Percentiles rank a stretch among this genome's conserved stretches.
Conservation (phyloP, 1,284 basidiomycete species). For the Mycosarcoma maydis region DNA sequence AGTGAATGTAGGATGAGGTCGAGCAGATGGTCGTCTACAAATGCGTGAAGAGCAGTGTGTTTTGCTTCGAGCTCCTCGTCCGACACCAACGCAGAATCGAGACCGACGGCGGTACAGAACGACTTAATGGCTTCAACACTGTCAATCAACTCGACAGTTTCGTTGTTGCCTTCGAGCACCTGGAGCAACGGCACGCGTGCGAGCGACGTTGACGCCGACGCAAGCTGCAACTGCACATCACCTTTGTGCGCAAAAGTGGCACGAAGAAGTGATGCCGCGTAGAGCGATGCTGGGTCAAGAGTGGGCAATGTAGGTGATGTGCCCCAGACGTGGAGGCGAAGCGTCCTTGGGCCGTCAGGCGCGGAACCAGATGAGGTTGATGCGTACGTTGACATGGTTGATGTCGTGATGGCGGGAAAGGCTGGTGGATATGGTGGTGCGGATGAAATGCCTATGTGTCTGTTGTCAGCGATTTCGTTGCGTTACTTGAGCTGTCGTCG, state of each 20-base stretch:
- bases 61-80: slow-evolving; percentile 13
- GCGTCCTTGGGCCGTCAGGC: slow-evolving; percentile 1
- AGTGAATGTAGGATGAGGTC: slow-evolving; percentile 55
- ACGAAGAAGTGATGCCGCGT: slow-evolving; percentile 48
- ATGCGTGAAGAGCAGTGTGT: slow-evolving; percentile 38
- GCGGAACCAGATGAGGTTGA: slow-evolving; percentile 1
- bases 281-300: slow-evolving; percentile 54
- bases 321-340: slow-evolving; percentile 45
- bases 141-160: slow-evolving; percentile 25
- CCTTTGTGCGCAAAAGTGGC: slow-evolving; percentile 19
- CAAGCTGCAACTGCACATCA: slow-evolving; percentile 14
- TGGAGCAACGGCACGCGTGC: slow-evolving; percentile 48
- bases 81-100: slow-evolving; percentile 20
- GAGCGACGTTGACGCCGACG: slow-evolving; percentile 39
- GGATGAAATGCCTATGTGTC: too few relatives aligned
- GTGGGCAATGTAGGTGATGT: slow-evolving; percentile 32
- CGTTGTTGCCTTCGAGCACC: slow-evolving; percentile 8
- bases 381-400: slow-evolving; percentile 3
- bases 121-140: slow-evolving; percentile 29
- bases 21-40: slow-evolving; percentile 50
- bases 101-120: slow-evolving; percentile 23
- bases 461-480: too few relatives aligned
- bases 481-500: too few relatives aligned
- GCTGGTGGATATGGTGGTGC: slow-evolving; percentile 1
- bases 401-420: neutral